Evolutionary conservation across 495 filamentous ascomycete genomes (phyloP), one percentile per base, ranked within the genome.

Genomic region (Cryomyces antarcticus): DNA sequence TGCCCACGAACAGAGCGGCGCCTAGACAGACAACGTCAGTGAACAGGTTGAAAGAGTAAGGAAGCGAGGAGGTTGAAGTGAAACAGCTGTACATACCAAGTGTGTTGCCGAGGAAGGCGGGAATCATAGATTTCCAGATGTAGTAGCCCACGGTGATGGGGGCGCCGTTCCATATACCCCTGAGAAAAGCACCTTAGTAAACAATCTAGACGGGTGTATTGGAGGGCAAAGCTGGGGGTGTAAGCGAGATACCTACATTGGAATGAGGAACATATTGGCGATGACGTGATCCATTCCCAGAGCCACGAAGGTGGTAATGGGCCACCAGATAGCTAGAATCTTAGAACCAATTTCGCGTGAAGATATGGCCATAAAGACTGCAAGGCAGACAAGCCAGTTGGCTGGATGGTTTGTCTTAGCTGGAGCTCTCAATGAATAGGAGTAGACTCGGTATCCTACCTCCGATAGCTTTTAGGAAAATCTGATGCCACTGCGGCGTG

Each of bases 111-210:
- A 77, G 43, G 13, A 67, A 38, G 3, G 71, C 62, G 0, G 75
- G 75, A 40, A 78, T 73, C 38, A 76, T 69, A 17, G 65, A 68
- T 49, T 79, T 76, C 72, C 71, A 78, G 50, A 77, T 75, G 41
- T 78, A 77, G 39, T 75, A 53, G 1, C 64, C 62, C 6, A 71
- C 62, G 0, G 58, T 61, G 27, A 78, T 58, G 0, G 72, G 69
- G 0, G 71, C 60, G 0, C 57, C 60, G 0, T 70, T 47, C 55
- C 64, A 77, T 28, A 78, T 71, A 6, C 57, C 68, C 17, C 48
- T 24, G 17, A 24, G 17, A 24, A 24, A 24, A 24, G 17, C 17
- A 24, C 17, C 17, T 24, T 24, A 24, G 17, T 24, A 24, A 24
- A 24, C 2, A 24, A 2, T 24, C 17, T 24, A 24, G 17, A 24